Conservation (phyloP, 192 early-diverging fungal genomes). For the Coemansia sp. region DNA sequence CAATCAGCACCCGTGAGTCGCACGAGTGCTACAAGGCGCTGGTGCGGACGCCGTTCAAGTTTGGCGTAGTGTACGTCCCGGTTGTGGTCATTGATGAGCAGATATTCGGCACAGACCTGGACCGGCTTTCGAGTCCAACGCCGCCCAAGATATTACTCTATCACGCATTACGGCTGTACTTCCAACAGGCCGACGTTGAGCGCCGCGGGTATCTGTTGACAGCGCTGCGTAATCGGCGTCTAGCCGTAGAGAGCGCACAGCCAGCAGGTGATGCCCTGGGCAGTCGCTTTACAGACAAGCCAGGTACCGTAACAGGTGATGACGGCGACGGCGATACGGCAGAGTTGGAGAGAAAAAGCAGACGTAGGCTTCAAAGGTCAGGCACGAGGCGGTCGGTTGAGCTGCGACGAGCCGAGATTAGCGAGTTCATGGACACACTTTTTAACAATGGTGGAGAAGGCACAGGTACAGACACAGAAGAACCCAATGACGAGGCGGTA, state of each 20-base stretch:
- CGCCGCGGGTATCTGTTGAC: slow-evolving; percentile 41
- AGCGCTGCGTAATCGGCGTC: slow-evolving; percentile 37
- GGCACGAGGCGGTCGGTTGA: slow-evolving; percentile 45
- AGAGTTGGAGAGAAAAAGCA: slow-evolving; percentile 9
- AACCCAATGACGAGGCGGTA: slow-evolving; percentile 9
- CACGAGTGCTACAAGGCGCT: slow-evolving; percentile 53
- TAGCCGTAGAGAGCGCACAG: slow-evolving; percentile 16
- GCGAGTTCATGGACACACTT: slow-evolving; percentile 43
- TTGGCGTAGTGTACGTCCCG: slow-evolving; percentile 48
- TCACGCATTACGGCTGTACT: slow-evolving; percentile 48
- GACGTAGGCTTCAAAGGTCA: slow-evolving; percentile 43
- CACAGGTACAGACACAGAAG: background rate
- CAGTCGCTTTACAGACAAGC: slow-evolving; percentile 13
- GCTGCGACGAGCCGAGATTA: slow-evolving; percentile 46
- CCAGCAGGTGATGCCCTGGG: slow-evolving; percentile 20
- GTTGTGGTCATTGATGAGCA: slow-evolving; percentile 47
- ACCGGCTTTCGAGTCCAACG: slow-evolving; percentile 42
- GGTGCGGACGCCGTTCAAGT: slow-evolving; percentile 50
- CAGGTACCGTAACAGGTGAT: background rate
- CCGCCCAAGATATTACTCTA: slow-evolving; percentile 52
- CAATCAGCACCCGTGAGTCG: slow-evolving; percentile 50
- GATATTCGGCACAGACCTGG: slow-evolving; percentile 45
- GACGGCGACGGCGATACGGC: background rate
- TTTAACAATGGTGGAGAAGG: slow-evolving; percentile 14
- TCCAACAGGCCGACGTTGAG: slow-evolving; percentile 52